Evolutionary conservation across 2,329 filamentous ascomycete species (phyloP).

Genomic region (Coccinonectria pachysandricola): DNA sequence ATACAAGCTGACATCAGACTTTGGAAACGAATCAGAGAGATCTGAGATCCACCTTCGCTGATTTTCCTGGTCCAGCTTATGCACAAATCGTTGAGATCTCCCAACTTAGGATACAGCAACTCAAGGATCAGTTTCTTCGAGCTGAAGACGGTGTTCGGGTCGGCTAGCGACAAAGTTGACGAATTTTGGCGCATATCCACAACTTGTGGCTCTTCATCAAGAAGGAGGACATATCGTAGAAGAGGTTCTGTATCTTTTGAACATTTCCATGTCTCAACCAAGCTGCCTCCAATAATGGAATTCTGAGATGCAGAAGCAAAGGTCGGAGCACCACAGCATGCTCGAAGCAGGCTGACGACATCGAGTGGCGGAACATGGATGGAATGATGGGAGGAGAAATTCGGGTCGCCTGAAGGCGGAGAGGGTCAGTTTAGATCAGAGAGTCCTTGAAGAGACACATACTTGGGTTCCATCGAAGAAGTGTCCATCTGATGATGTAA

Average conservation of each 20-base stretch:
- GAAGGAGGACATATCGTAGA: conserved; percentile 45
- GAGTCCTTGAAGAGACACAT: conserved; percentile 24
- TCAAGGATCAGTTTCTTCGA: conserved; percentile 44
- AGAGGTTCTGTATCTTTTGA: conserved; percentile 33
- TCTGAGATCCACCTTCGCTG: conserved; percentile 35
- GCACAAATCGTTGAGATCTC: conserved; percentile 37
- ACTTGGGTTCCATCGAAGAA: conserved; percentile 76
- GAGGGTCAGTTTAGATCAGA: background rate
- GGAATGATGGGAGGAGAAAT: conserved; percentile 55
- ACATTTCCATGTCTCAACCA: conserved; percentile 38
- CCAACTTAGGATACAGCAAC: conserved; percentile 41
- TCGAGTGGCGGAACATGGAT: conserved; percentile 54
- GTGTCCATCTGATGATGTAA: conserved; percentile 71
- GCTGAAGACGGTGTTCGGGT: conserved; percentile 26
- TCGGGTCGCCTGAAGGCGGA: conserved; percentile 46
- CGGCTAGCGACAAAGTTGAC: conserved; percentile 12
- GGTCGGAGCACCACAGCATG: conserved; percentile 48
- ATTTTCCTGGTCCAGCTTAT: conserved; percentile 35
- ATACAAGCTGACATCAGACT: conserved; percentile 41
- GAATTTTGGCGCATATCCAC: background rate
- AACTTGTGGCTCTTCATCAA: conserved; percentile 23
- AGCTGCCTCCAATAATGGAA: conserved; percentile 34
- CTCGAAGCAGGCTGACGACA: conserved; percentile 57
- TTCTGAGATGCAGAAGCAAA: conserved; percentile 22
- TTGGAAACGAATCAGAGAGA: conserved; percentile 42